Conservation (phyloP, 225 moss, liverwort and hornwort species). For the Straminergon stramineum region DNA sequence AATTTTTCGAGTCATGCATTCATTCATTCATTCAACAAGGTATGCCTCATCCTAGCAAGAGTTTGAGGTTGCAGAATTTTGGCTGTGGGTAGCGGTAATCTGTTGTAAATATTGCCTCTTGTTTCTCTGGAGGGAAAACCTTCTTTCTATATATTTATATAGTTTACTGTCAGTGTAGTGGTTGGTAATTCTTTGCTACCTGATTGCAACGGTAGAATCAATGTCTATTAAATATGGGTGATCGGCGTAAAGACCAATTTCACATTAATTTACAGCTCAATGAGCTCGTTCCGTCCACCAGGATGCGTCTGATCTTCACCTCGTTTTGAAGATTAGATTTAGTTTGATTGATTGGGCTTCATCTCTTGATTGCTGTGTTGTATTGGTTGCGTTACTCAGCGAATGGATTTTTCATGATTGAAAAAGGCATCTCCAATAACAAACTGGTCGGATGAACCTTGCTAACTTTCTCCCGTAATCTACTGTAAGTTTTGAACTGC, state of each 20-base stretch:
- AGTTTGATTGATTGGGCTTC: background rate
- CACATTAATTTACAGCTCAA: background rate
- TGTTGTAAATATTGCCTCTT: background rate
- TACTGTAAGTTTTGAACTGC: background rate
- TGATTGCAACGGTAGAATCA: background rate
- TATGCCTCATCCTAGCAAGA: background rate
- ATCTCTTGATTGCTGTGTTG: background rate
- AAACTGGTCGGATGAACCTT: background rate
- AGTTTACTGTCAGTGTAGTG: background rate
- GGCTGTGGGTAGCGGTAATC: background rate
- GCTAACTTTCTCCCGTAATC: background rate
- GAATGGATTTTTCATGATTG: background rate
- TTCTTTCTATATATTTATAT: background rate
- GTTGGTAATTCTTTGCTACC: background rate
- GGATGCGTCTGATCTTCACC: background rate
- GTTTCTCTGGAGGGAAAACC: background rate
- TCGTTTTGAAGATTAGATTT: background rate
- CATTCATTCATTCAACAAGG: background rate
- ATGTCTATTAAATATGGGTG: background rate
- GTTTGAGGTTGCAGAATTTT: background rate
- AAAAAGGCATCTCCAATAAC: background rate
- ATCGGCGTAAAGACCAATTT: background rate
- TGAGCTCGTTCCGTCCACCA: background rate
- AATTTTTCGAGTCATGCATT: slow-evolving; percentile 8
- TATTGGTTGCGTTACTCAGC: background rate